Evolutionary conservation across 2,329 filamentous ascomycete genomes (phyloP).

Genomic region (Didymellaceae sp.): DNA sequence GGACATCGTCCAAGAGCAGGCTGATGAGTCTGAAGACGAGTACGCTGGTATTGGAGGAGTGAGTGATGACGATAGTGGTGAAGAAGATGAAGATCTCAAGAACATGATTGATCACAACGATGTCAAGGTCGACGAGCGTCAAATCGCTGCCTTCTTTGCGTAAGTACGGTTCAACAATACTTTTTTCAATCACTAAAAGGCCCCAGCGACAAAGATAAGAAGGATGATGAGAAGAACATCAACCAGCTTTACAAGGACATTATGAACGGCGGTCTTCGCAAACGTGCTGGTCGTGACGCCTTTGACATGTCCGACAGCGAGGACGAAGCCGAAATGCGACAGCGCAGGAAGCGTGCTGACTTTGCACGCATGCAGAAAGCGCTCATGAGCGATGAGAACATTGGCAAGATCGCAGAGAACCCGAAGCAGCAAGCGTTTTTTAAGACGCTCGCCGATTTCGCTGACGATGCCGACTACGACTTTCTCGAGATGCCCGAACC

Average conservation of each 20-base stretch:
- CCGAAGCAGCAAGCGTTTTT: slow-evolving; percentile 91
- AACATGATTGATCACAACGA: slow-evolving; percentile 88
- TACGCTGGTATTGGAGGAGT: slow-evolving; percentile 92
- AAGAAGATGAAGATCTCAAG: slow-evolving; percentile 75
- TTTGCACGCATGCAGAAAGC: slow-evolving; percentile 92
- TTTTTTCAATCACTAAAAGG: slow-evolving; percentile 29
- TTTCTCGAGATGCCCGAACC: slow-evolving; percentile 66
- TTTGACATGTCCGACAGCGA: slow-evolving; percentile 88
- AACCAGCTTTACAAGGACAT: slow-evolving; percentile 93
- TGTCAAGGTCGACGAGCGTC: slow-evolving; percentile 78
- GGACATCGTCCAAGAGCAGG: slow-evolving; percentile 86
- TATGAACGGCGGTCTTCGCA: slow-evolving; percentile 83
- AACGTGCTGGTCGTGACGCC: slow-evolving; percentile 70
- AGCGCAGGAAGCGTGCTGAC: slow-evolving; percentile 82
- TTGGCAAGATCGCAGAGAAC: slow-evolving; percentile 88
- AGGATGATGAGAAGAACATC: slow-evolving; percentile 82
- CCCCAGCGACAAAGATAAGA: slow-evolving; percentile 75
- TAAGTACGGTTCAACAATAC: slow-evolving; percentile 59
- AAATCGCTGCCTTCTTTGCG: slow-evolving; percentile 87
- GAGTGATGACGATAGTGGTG: slow-evolving; percentile 83
- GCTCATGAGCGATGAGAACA: slow-evolving; percentile 83
- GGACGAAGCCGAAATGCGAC: slow-evolving; percentile 78
- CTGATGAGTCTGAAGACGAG: slow-evolving; percentile 97
- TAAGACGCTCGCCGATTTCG: slow-evolving; percentile 83
- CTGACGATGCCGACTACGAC: slow-evolving; percentile 74